Conservation (phyloP, 2,329 filamentous ascomycete species). For the Penicillium psychrosexuale region DNA sequence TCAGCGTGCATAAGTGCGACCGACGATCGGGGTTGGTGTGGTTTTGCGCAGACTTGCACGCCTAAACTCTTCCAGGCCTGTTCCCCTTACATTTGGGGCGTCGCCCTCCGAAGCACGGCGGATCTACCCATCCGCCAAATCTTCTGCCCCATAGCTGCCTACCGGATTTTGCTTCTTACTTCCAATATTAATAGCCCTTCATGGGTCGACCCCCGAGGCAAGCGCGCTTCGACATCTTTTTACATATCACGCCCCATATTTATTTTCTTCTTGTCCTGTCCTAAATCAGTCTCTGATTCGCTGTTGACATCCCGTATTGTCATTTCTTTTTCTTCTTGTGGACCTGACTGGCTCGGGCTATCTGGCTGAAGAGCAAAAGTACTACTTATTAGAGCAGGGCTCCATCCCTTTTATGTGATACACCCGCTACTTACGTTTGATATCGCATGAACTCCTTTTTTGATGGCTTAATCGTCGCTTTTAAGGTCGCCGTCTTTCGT, state of each 20-base stretch:
- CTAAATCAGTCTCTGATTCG: constrained; percentile 15
- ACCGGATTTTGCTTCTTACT: constrained; percentile 12
- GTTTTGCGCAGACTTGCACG: neutral
- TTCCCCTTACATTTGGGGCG: constrained; percentile 17
- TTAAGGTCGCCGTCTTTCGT: constrained; percentile 5
- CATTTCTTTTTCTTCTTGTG: constrained; percentile 23
- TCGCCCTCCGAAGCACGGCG: constrained; percentile 7
- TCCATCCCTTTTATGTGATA: constrained; percentile 18
- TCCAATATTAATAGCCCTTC: constrained; percentile 16
- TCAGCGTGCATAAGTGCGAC: constrained; percentile 35
- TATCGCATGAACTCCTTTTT: constrained; percentile 18
- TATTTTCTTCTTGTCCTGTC: constrained; percentile 3
- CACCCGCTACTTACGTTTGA: constrained; percentile 6
- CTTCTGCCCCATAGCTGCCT: constrained; percentile 8
- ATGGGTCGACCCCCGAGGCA: constrained; percentile 13
- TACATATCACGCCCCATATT: constrained; percentile 7
- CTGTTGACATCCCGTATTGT: constrained; percentile 3
- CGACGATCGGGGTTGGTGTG: constrained; percentile 28
- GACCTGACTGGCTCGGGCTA: constrained; percentile 31
- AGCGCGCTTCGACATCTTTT: constrained; percentile 19
- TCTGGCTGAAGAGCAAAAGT: constrained; percentile 9
- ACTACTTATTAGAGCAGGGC: constrained; percentile 15
- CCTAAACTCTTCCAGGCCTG: constrained; percentile 5
- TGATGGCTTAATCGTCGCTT: constrained; percentile 4
- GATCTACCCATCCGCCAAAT: constrained; percentile 20